Evolutionary conservation across 768 basidiomycete species (phyloP), one percentile per base, ranked within the genome.

Genomic region (Tricholoma hemisulphureum): DNA sequence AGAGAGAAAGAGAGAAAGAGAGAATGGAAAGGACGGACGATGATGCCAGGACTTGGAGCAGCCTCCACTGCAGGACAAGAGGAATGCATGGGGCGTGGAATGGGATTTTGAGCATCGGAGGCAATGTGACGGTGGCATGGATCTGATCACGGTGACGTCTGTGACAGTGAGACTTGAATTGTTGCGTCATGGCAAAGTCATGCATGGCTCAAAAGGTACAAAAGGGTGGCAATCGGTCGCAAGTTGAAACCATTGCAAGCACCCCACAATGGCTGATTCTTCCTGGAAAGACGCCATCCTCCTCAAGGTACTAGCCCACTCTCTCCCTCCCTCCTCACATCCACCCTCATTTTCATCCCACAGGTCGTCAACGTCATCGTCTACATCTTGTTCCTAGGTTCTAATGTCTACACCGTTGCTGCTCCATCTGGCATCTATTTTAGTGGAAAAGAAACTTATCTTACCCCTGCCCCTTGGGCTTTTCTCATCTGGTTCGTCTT

Each of bases 391-490:
- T 93, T 95, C 75, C 78, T 96, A n/a, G 94, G 91, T 29, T 89
- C 88, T 35, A 96, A 96, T 73, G 80, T 95, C 56, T 95, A 93
- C 80, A 88, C 87, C 53, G 82, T 94, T 59, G 86, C 92, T 6
- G 82, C 84, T 2, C 91, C 91, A 0, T 80, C 82, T 39, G 85
- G 83, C 61, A 80, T 85, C 51, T 92, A 93, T 74, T 84, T 80
- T 68, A 72, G 77, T 61, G 86, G 84, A 45, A 93, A 93, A 70
- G 87, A 90, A 64, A 97, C 95, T 0, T 98, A 95, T 73, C 77
- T 98, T 57, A 97, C 95, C 1, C 96, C 96, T n/a, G 91, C 93
- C 23, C 85, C 88, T 24, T 97, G 91, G 85, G 89, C 91, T 1
- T 96, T 94, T 78, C 82, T 89, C 76, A 89, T 95, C 69, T 96